phyloP scores from a whole-genome alignment of 176 grass and related monocot species.

The Aegilops tauschii region DNA sequence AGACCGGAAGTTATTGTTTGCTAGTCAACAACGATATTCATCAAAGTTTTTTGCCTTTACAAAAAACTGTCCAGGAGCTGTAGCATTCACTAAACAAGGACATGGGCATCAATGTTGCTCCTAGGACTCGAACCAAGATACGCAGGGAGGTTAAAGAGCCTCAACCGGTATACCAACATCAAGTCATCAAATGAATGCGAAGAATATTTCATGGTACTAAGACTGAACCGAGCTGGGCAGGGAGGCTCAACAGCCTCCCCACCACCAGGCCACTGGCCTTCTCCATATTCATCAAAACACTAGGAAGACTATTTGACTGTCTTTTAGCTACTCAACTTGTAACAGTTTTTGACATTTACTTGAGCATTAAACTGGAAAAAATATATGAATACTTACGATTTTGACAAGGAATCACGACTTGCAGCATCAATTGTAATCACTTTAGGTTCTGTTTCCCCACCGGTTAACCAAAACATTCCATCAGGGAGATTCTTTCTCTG shows the following conservation, averaged over 20 bases:
- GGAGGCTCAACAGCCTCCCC: neutral
- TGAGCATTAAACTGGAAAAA: neutral
- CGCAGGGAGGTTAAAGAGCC: neutral
- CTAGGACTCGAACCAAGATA: neutral
- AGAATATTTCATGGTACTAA: neutral
- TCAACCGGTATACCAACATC: neutral
- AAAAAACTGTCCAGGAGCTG: neutral
- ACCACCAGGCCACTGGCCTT: neutral
- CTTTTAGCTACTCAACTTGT: slow-evolving; percentile 9
- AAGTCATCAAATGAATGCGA: neutral
- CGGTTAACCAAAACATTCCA: slow-evolving; percentile 77
- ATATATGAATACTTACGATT: slow-evolving; percentile 48
- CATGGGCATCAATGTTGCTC: neutral
- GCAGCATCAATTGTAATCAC: slow-evolving; percentile 58
- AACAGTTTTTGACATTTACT: neutral
- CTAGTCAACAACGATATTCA: neutral
- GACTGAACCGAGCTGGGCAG: neutral
- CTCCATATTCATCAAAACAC: neutral
- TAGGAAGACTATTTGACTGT: neutral
- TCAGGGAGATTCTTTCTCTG: slow-evolving; percentile 84
- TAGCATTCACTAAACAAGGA: neutral
- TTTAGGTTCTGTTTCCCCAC: slow-evolving; percentile 23
- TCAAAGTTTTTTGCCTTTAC: neutral
- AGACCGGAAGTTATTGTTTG: neutral
- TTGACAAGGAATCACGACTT: slow-evolving; percentile 49